Evolutionary conservation across 768 basidiomycete genomes (phyloP).

Genomic region (Tubosaeta sp.): DNA sequence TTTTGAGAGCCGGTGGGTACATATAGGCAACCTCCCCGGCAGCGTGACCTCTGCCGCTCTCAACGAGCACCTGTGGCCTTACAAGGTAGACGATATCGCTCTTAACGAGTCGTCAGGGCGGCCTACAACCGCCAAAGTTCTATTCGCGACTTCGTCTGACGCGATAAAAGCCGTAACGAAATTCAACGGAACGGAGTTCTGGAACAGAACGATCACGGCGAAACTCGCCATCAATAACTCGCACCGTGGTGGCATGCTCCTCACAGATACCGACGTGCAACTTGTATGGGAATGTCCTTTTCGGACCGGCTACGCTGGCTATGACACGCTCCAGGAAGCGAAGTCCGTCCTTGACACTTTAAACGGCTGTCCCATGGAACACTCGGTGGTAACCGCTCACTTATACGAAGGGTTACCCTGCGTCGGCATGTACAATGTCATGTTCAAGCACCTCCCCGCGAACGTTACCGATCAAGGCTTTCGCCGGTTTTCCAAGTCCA

Average conservation of each 20-base stretch:
- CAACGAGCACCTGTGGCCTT: constrained; percentile 36
- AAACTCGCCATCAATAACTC: constrained; percentile 42
- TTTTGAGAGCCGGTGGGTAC: constrained; percentile 64
- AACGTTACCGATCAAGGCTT: constrained; percentile 39
- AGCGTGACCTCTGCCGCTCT: constrained; percentile 34
- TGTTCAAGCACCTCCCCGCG: constrained; percentile 51
- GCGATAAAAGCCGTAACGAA: constrained; percentile 49
- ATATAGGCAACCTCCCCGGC: constrained; percentile 47
- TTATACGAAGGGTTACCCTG: constrained; percentile 56
- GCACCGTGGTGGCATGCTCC: constrained; percentile 30
- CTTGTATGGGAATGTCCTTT: constrained; percentile 58
- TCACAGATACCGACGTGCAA: constrained; percentile 53
- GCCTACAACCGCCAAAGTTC: constrained; percentile 36
- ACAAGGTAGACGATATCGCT: constrained; percentile 39
- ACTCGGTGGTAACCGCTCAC: constrained; percentile 41
- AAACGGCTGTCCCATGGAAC: constrained; percentile 33
- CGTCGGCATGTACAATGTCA: constrained; percentile 57
- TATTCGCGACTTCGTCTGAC: constrained; percentile 44
- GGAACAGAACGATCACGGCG: constrained; percentile 39
- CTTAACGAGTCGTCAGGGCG: constrained; percentile 26
- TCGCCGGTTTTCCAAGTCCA: constrained; percentile 42
- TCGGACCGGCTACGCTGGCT: constrained; percentile 61
- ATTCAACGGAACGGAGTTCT: constrained; percentile 45
- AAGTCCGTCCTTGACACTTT: constrained; percentile 45
- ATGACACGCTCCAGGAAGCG: constrained; percentile 45